Conservation (phyloP, 2,329 filamentous ascomycete genomes). For the Monilinia aucupariae region DNA sequence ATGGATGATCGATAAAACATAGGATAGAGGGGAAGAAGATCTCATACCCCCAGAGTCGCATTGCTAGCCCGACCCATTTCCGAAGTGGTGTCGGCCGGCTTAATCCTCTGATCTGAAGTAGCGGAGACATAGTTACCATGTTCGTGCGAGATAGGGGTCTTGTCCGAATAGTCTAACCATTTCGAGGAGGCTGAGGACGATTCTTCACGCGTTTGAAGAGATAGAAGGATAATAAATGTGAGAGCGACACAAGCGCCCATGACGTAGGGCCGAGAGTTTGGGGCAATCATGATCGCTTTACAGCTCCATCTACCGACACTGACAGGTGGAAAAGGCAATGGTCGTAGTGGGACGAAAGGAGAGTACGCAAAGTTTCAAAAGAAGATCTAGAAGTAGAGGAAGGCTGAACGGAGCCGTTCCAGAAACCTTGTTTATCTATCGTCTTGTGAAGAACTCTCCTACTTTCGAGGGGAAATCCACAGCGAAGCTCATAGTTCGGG, state of each 20-base stretch:
- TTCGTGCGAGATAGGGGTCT: not conserved
- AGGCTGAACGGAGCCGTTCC: not conserved
- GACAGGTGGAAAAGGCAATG: not conserved
- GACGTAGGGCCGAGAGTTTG: not conserved
- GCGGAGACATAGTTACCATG: not conserved
- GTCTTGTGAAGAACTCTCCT: not conserved
- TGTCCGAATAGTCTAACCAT: constrained; percentile 11
- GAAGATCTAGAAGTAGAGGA: not conserved
- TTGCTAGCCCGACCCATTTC: constrained; percentile 8
- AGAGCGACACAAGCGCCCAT: not conserved
- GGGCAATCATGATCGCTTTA: not conserved
- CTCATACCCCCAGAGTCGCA: not conserved
- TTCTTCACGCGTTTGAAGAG: not conserved
- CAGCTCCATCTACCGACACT: not conserved
- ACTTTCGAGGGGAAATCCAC: not conserved
- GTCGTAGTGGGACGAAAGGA: not conserved
- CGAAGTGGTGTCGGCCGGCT: not conserved
- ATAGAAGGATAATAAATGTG: not conserved
- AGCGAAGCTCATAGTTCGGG: not conserved
- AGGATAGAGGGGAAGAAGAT: not conserved
- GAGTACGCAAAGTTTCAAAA: not conserved
- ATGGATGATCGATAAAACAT: not conserved
- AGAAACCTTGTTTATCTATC: not conserved
- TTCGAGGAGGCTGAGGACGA: not conserved
- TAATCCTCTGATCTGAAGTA: not conserved